Percentiles rank a stretch among this genome's conserved stretches.
Conservation (phyloP, 2,329 filamentous ascomycete species). For the Pseudogymnoascus sp. region DNA sequence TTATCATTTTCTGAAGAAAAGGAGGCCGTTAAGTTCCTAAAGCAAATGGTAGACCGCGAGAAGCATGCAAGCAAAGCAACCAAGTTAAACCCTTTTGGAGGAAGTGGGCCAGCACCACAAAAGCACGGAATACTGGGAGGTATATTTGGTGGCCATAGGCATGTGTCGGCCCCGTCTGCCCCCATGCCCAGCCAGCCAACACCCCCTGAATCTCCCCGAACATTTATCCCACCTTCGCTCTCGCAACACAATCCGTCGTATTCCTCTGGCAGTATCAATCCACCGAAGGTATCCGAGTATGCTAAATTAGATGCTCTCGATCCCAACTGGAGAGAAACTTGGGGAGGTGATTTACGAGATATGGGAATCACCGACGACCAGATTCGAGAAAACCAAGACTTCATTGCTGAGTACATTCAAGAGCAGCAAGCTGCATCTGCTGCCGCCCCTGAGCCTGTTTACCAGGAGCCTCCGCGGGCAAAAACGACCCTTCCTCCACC, state of each 20-base stretch:
- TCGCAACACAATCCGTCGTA: constrained; percentile 30
- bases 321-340: constrained; percentile 57
- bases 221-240: constrained; percentile 32
- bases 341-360: constrained; percentile 54
- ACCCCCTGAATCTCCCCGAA: constrained; percentile 50
- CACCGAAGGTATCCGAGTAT: constrained; percentile 47
- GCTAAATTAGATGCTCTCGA: constrained; percentile 57
- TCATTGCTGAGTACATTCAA: constrained; percentile 58
- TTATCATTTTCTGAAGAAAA: constrained; percentile 95
- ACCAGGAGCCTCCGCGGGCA: constrained; percentile 37
- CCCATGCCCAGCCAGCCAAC: constrained; percentile 27
- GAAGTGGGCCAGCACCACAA: constrained; percentile 32
- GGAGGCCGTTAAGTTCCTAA: constrained; percentile 92
- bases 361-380: constrained; percentile 61
- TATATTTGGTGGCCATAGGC: constrained; percentile 52
- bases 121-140: constrained; percentile 48
- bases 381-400: constrained; percentile 61
- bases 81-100: constrained; percentile 65
- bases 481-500: constrained; percentile 48
- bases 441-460: constrained; percentile 32
- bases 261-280: constrained; percentile 38
- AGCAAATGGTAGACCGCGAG: constrained; percentile 94
- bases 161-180: constrained; percentile 44
- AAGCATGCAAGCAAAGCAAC: constrained; percentile 92
- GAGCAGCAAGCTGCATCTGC: constrained; percentile 42